Base-by-base conservation (phyloP, 805 yeast genomes). In the Starmerella riodocensis region DNA sequence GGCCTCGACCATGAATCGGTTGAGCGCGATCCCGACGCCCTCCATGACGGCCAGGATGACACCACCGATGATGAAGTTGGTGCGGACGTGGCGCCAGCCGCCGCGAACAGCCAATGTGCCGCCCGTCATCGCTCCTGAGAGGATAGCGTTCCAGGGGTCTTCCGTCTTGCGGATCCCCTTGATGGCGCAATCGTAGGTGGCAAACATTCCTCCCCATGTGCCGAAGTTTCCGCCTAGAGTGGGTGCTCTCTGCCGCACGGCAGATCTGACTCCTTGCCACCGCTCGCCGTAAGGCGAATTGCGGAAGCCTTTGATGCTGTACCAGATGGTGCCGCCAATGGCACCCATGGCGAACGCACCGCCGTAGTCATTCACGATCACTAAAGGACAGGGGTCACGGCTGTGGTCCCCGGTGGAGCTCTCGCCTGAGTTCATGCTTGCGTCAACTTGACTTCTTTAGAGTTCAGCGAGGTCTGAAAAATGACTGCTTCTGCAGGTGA, bases 341-440 rank as follows among this genome's bases (percentile, higher is more conserved):
- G 76, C 95, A 66, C 99, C 99, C 97, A 91, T 88, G 56, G 97
- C 78, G 57, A 86, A 91, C 42, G 98, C 97, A 61, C 96, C 97
- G 59, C 99, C 99, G 55, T 91, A 91, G 68, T 91, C 99, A 64
- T 78, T 88, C 50, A 91, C 67, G 51, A 91, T 84, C 43, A 91
- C 96, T 51, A 88, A 72, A 41, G 99, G 99, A 66, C 99, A 91
- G 53, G 99, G 99, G 61, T 91, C 99, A 74, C 97, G 82, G 32
- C 94, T 76, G 64, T 91, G 97, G 66, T 91, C 98, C 40, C 94
- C 94, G 11, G 38, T 37, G 16, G 43, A 33, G 23, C 26, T 37
- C 25, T 36, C 37, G 37, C 44, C 36, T 9, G 34, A 31, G n/a
- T n/a, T 31, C 9, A n/a, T 17, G 17, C 20, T 31, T 13, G 28